Evolutionary conservation across 257 asterid genomes (phyloP).

Genomic region (Handroanthus guayacan): DNA sequence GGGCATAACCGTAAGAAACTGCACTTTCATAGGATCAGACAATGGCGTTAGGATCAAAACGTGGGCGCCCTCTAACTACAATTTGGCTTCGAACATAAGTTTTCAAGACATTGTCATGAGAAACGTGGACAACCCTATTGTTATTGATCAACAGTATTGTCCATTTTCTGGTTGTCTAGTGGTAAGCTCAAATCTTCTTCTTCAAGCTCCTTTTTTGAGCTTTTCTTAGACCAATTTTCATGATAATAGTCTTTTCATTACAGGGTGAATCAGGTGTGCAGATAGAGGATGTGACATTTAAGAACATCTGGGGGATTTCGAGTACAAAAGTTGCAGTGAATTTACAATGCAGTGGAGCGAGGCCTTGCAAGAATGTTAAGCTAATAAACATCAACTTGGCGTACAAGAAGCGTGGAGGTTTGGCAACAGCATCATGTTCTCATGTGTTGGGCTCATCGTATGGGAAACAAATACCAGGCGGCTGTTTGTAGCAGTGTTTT

Average conservation of each 20-base stretch:
- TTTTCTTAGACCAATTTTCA: background rate
- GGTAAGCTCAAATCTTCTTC: slow-evolving; percentile 42
- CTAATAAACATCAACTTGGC: slow-evolving; percentile 54
- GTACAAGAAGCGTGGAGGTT: slow-evolving; percentile 49
- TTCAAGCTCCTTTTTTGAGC: background rate
- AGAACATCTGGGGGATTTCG: slow-evolving; percentile 66
- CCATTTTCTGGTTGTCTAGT: slow-evolving; percentile 46
- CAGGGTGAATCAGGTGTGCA: slow-evolving; percentile 57
- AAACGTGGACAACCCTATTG: slow-evolving; percentile 59
- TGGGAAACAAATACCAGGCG: slow-evolving; percentile 55
- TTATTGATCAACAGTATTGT: slow-evolving; percentile 74
- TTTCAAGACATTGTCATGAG: slow-evolving; percentile 58
- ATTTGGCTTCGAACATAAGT: slow-evolving; percentile 48
- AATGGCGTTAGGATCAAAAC: slow-evolving; percentile 83
- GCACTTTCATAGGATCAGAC: slow-evolving; percentile 54
- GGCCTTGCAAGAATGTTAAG: slow-evolving; percentile 63
- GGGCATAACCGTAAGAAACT: slow-evolving; percentile 46
- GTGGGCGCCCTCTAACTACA: slow-evolving; percentile 53
- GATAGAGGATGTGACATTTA: slow-evolving; percentile 61
- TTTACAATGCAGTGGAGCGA: slow-evolving; percentile 50
- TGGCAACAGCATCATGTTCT: slow-evolving; percentile 48
- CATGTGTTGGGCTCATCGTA: slow-evolving; percentile 53
- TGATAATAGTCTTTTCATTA: background rate
- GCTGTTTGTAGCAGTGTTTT: slow-evolving; percentile 48
- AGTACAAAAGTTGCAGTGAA: slow-evolving; percentile 52